Base-by-base conservation (phyloP, 768 basidiomycete genomes). In the Termitomyces sp. region DNA sequence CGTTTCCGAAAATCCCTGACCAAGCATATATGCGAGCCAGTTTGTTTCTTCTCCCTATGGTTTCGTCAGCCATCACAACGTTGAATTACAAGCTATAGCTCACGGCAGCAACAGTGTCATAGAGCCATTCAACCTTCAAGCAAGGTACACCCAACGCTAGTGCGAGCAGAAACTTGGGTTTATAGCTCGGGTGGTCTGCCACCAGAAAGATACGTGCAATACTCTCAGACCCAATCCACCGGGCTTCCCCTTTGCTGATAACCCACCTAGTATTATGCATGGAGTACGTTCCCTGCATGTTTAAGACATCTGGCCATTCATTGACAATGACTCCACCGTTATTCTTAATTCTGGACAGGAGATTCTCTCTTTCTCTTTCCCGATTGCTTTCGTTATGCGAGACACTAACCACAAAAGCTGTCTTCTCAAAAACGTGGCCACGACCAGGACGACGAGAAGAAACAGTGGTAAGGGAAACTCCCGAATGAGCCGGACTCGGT, bases 81-180 rank as follows among this genome's bases (percentile, higher is more conserved):
- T 4, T 27, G 13, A 36, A 53, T 45, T 46, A 6, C 37, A 49
- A 18, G 57, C 41, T 50, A 45, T 31, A 22, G 69, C 76, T 69
- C 59, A 74, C 75, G 53, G 41, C 58, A 58, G 69, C 60, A 18
- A 77, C 66, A 12, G 73, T 75, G 27, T 76, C 71, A 36, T 75
- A 61, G 33, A 88, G 67, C 82, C 86, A 94, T 12, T 77, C 72
- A 6, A 78, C 69, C 1, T 79, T 80, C 27, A 97, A 66, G 63
- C 91, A 94, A 4, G 95, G 95, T 54, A 97, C 85, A 12, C 94
- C 94, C 42, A 94, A 75, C 0, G 91, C 93, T 36, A 98, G 80
- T 6, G 93, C 90, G 3, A 87, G 78, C 55, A 96, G 75, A 66
- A 82, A 93, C 70, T 95, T 95, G 11, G 88, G 82, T 63, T 91